Percentiles rank a stretch among this genome's conserved stretches.
Conservation (phyloP, 164 flowering plant genomes). For the Tetracentron sinense region DNA sequence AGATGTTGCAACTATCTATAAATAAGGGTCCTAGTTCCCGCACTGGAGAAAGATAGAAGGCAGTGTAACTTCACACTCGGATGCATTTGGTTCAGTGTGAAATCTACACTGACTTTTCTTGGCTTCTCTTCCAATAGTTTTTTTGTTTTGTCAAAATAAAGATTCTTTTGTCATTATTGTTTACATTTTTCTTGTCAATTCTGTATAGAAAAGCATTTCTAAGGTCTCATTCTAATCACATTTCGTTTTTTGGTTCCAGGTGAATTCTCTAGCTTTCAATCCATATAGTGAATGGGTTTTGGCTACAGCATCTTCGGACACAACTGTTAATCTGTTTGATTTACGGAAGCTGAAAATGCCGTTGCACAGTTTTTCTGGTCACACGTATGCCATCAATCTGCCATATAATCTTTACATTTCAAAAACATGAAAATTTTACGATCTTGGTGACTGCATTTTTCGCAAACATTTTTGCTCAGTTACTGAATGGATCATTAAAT, state of each 20-base stretch:
- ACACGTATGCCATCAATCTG: slow-evolving; percentile 49
- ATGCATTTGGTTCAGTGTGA: no score
- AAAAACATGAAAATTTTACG: not conserved
- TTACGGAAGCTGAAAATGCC: slow-evolving; percentile 62
- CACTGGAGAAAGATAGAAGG: no score
- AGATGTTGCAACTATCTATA: no score
- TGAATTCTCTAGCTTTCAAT: slow-evolving; percentile 80
- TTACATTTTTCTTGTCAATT: no score
- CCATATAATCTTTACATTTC: not conserved
- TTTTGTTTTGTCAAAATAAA: no score
- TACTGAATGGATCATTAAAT: no score
- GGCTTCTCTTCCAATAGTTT: no score
- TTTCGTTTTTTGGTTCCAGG: slow-evolving; percentile 39
- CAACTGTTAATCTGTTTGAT: slow-evolving; percentile 81
- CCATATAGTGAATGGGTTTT: slow-evolving; percentile 81
- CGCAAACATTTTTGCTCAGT: not conserved
- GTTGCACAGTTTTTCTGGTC: slow-evolving; percentile 69
- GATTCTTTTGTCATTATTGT: no score
- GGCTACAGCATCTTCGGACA: slow-evolving; percentile 94
- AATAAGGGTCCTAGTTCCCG: no score
- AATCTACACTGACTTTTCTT: no score
- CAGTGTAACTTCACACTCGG: no score
- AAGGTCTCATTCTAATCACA: not conserved
- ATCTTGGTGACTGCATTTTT: not conserved
- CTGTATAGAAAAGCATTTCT: no score